A percentile compares a stretch with the other conserved stretches of the same genome.
Evolutionary conservation across 2,329 filamentous ascomycete genomes (phyloP).

Genomic region (Diplocarpon mali): DNA sequence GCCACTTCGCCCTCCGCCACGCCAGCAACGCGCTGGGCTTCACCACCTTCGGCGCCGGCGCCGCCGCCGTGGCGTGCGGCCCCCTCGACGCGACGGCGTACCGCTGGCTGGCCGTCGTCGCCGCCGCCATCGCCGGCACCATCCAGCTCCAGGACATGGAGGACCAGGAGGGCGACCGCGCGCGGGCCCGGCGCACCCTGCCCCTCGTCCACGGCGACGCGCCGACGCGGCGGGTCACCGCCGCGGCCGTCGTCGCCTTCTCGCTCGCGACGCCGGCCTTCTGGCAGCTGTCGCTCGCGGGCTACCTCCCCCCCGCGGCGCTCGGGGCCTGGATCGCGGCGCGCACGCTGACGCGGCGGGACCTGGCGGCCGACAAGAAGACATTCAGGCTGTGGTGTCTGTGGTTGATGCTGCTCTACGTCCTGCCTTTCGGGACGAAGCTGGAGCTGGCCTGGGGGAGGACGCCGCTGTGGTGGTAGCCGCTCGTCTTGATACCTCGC

Average conservation of each 20-base stretch:
- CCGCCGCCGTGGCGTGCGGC: constrained; percentile 2
- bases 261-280: constrained; percentile 1
- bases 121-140: constrained; percentile 10
- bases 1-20: constrained; percentile 7
- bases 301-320: background rate
- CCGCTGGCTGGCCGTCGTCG: constrained; percentile 5
- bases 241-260: background rate
- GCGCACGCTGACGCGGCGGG: background rate
- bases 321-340: background rate
- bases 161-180: constrained; percentile 23
- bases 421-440: background rate
- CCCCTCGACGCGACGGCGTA: constrained; percentile 1
- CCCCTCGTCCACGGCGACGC: constrained; percentile 17
- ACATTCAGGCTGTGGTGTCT: constrained; percentile 5
- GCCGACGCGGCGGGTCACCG: background rate
- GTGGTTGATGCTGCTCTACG: constrained; percentile 3
- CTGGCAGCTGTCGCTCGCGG: constrained; percentile 1
- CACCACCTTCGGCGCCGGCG: constrained; percentile 24
- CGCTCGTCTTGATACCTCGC: too few species aligned
- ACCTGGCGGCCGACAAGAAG: background rate
- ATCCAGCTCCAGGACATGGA: constrained; percentile 26
- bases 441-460: too few species aligned
- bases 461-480: too few species aligned
- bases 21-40: constrained; percentile 7
- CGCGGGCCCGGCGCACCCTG: constrained; percentile 17